A percentile compares a stretch with the other conserved stretches of the same genome.
Conservation (phyloP, 345 rosid genomes). For the Cardamine chenopodiifolia region DNA sequence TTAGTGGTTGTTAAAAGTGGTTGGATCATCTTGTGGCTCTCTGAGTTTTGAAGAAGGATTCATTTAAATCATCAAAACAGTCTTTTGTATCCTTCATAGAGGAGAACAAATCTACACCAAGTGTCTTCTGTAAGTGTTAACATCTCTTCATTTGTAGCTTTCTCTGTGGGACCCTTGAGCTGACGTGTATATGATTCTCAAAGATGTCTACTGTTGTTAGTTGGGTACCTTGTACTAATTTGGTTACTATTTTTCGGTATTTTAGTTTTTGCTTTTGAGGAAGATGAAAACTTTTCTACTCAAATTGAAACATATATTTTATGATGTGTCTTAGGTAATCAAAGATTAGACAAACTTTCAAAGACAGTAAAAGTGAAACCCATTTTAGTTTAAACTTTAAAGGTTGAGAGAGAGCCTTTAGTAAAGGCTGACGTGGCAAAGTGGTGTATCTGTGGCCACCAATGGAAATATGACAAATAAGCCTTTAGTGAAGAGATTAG, state of each 20-base stretch:
- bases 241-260: background rate
- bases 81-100: constrained; percentile 1
- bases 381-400: background rate
- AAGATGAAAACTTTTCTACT: background rate
- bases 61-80: constrained; percentile 21
- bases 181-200: constrained; percentile 26
- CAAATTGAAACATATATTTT: background rate
- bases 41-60: constrained; percentile 43
- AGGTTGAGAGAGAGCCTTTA: background rate
- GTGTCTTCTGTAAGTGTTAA: background rate
- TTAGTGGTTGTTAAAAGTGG: constrained; percentile 51
- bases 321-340: background rate
- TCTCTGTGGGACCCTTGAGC: constrained; percentile 22
- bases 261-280: background rate
- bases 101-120: constrained; percentile 35
- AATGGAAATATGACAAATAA: constrained; percentile 24
- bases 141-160: constrained; percentile 25
- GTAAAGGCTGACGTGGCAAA: constrained; percentile 17
- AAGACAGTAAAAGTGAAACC: constrained; percentile 1
- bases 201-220: background rate
- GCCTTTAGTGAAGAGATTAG: constrained; percentile 33
- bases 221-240: background rate
- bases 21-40: constrained; percentile 60
- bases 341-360: background rate
- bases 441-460: constrained; percentile 24